Evolutionary conservation across 441 rosid genomes (phyloP), one percentile per base, ranked within the genome.

Genomic region (Mallotus repandus): DNA sequence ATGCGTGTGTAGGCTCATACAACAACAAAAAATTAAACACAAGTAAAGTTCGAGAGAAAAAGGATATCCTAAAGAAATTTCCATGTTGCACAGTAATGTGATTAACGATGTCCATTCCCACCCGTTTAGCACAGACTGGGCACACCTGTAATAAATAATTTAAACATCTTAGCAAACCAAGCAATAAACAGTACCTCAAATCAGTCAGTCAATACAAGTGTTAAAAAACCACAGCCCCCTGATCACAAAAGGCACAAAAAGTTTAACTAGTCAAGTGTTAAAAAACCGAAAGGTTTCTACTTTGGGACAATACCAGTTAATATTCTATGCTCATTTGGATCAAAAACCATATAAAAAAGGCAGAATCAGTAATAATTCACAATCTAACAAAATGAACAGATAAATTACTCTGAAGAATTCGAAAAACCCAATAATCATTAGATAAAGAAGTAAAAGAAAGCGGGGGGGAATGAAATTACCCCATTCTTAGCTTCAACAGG

Each of bases 61-160:
- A 70, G 98, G 98, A 94, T 94, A 90, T 90, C 86, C 84, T 92
- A 19, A 88, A 88, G 11, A 89, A 82, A 77, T 76, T 94, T 16
- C 91, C 89, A 74, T 89, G 98, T 52, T 92, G 97, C 65, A 77
- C 68, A 2, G 97, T 88, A 56, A 94, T 87, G 70, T 92, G 98
- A 78, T 88, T 82, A 61, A 92, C 91, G 63, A 92, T 86, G 71
- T 90, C 89, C 76, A 80, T 71, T 72, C 96, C 97, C 58, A 88
- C 93, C 80, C 91, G 83, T 79, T 87, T 88, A 1, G 87, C 76
- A 72, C 97, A 94, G 54, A 92, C 90, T 19, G 96, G 98, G 74
- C 96, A 91, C 0, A 87, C 90, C 98, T 90, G 89, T 38, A 72
- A 77, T 72, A 77, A 71, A 77, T 45, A 65, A 19, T 59, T 55